Conservation (phyloP, 176 grass and related monocot species). For the Aegilops longissima region DNA sequence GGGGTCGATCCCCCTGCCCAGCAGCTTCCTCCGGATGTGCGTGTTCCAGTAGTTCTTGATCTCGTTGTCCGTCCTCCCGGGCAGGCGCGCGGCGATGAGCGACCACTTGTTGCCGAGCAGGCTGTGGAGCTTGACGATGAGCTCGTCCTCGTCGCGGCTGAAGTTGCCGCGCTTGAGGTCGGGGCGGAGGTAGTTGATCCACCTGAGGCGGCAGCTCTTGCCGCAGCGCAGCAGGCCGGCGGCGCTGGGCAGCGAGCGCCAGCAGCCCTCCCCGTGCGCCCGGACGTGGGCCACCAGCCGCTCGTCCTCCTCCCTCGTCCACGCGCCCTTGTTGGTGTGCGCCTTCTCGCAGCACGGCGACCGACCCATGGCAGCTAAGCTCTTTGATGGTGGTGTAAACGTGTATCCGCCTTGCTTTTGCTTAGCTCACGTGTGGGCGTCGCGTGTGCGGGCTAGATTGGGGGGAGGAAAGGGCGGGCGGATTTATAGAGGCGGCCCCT, state of each 20-base stretch:
- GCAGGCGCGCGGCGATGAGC: conserved; percentile 72
- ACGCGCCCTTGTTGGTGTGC: conserved; percentile 92
- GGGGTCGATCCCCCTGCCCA: conserved; percentile 68
- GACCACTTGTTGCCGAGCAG: conserved; percentile 96
- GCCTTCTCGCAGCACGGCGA: conserved; percentile 97
- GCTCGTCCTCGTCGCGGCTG: conserved; percentile 74
- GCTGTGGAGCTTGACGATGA: conserved; percentile 87
- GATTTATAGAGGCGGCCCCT: conserved; percentile 1
- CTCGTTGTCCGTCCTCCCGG: conserved; percentile 92
- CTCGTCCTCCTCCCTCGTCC: conserved; percentile 93
- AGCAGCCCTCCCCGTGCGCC: conserved; percentile 70
- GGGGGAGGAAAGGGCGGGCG: neutral
- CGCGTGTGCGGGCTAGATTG: neutral
- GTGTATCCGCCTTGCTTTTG: neutral
- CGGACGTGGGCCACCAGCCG: conserved; percentile 66
- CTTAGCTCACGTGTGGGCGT: neutral
- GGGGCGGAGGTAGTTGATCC: conserved; percentile 99
- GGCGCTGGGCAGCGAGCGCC: conserved; percentile 76
- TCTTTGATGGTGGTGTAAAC: no score
- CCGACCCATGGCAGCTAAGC: conserved; percentile 46
- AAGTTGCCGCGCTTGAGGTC: conserved; percentile 99
- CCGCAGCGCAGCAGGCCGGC: conserved; percentile 83
- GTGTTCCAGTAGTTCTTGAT: conserved; percentile 99
- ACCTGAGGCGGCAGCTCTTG: conserved; percentile 98
- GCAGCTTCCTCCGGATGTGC: conserved; percentile 73